Evolutionary conservation across 2,329 filamentous ascomycete genomes (phyloP).

Genomic region (Epichloe scottii): DNA sequence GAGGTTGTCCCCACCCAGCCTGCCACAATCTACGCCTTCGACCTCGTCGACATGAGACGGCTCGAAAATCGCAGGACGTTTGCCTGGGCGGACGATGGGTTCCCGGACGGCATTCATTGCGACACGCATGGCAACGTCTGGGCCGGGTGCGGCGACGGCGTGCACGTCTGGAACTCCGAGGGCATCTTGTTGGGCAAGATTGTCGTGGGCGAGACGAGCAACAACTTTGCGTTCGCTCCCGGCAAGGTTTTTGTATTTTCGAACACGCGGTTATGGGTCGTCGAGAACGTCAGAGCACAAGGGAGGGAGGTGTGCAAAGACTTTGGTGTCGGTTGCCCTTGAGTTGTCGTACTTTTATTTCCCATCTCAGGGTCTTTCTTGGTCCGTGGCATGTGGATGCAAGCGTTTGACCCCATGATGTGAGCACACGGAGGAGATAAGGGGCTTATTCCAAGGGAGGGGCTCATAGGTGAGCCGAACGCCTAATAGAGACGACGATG

Average conservation of each 20-base stretch:
- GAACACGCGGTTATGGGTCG: constrained; percentile 9
- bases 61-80: constrained; percentile 36
- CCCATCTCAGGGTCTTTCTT: background rate
- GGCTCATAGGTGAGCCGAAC: too few species aligned
- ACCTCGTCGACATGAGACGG: constrained; percentile 3
- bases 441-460: too few species aligned
- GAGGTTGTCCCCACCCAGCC: background rate
- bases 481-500: too few species aligned
- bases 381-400: too few species aligned
- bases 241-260: constrained; percentile 10
- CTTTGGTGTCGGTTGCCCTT: constrained; percentile 8
- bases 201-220: constrained; percentile 12
- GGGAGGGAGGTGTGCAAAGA: constrained; percentile 13
- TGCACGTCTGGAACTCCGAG: constrained; percentile 33
- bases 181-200: constrained; percentile 44
- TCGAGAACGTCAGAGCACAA: constrained; percentile 10
- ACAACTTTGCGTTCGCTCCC: constrained; percentile 10
- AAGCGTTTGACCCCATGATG: too few species aligned
- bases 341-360: background rate
- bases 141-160: constrained; percentile 33
- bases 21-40: constrained; percentile 7
- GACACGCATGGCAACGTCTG: constrained; percentile 45
- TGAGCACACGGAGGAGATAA: too few species aligned
- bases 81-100: constrained; percentile 38
- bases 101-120: constrained; percentile 49